A percentile compares a stretch with the other conserved stretches of the same genome.
Conservation (phyloP, 73 alveolate species). For the Paramecium octaurelia region DNA sequence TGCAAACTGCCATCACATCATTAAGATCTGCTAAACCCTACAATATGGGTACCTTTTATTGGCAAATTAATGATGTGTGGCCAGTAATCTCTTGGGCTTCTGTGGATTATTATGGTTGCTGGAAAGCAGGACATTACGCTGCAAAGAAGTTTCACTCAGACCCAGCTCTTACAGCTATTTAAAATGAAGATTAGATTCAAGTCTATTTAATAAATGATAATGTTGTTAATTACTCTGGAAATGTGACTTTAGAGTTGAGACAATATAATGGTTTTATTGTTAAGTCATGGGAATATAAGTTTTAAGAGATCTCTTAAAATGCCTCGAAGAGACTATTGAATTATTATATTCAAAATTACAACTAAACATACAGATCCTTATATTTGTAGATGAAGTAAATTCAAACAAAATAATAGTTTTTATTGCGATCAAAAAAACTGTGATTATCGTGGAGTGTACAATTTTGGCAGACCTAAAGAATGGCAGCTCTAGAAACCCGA, state of each 20-base stretch:
- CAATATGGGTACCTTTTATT: constrained; percentile 84
- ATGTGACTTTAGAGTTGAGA: neutral
- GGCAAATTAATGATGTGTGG: constrained; percentile 94
- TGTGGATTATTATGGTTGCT: constrained; percentile 87
- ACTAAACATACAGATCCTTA: neutral
- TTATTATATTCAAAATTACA: neutral
- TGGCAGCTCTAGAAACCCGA: neutral
- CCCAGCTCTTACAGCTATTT: neutral
- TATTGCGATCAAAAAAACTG: neutral
- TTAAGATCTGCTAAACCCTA: constrained; percentile 83
- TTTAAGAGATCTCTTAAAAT: neutral
- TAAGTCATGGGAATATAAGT: neutral
- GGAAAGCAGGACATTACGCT: constrained; percentile 84
- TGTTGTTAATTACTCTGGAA: neutral
- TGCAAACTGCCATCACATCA: constrained; percentile 83
- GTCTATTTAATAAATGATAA: constrained; percentile 26
- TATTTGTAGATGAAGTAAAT: neutral
- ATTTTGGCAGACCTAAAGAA: constrained; percentile 23
- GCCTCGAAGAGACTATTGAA: neutral
- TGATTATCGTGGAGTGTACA: neutral
- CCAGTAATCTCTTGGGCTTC: constrained; percentile 94
- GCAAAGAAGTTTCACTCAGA: constrained; percentile 20
- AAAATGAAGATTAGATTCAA: neutral
- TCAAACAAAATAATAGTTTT: neutral
- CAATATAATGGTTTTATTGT: neutral